phyloP scores from a whole-genome alignment of 2,329 filamentous ascomycete species.

The Diaporthe sp. region DNA sequence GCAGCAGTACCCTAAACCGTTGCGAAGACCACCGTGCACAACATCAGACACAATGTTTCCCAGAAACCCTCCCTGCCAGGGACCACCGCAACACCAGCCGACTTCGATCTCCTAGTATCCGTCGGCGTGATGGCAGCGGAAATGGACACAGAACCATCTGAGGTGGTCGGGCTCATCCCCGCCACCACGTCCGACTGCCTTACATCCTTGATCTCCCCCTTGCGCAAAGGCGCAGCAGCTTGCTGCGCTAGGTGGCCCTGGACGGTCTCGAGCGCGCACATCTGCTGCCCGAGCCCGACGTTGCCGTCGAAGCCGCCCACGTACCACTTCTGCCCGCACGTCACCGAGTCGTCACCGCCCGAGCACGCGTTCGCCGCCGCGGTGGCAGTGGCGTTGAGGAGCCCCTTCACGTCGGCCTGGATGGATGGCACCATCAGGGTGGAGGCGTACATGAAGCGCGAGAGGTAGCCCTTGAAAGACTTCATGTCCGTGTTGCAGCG shows the following conservation, averaged over 20 bases:
- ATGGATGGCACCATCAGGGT: slow-evolving; percentile 70
- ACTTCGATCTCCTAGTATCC: slow-evolving; percentile 39
- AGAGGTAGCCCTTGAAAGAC: slow-evolving; percentile 77
- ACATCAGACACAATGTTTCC: slow-evolving; percentile 26
- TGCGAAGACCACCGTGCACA: slow-evolving; percentile 9
- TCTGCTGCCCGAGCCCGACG: slow-evolving; percentile 72
- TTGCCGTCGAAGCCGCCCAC: slow-evolving; percentile 67
- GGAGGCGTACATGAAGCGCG: slow-evolving; percentile 74
- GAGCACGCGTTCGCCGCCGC: slow-evolving; percentile 71
- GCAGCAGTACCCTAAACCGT: slow-evolving; percentile 25
- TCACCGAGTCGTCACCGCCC: slow-evolving; percentile 64
- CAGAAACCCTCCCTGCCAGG: slow-evolving; percentile 7
- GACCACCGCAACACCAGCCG: slow-evolving; percentile 31
- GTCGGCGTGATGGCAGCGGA: slow-evolving; percentile 33
- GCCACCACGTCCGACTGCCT: slow-evolving; percentile 44
- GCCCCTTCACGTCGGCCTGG: slow-evolving; percentile 58
- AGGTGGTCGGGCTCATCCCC: background rate
- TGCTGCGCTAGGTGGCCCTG: slow-evolving; percentile 68
- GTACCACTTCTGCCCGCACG: slow-evolving; percentile 76
- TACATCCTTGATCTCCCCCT: slow-evolving; percentile 62
- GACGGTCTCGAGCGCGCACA: slow-evolving; percentile 74
- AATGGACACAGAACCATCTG: background rate
- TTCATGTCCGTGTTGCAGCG: slow-evolving; percentile 75
- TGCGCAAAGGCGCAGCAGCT: slow-evolving; percentile 60
- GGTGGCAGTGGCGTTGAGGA: slow-evolving; percentile 65